Evolutionary conservation across 805 yeast genomes (phyloP), one percentile per base, ranked within the genome.

Genomic region (Myxozyma kluyveri): DNA sequence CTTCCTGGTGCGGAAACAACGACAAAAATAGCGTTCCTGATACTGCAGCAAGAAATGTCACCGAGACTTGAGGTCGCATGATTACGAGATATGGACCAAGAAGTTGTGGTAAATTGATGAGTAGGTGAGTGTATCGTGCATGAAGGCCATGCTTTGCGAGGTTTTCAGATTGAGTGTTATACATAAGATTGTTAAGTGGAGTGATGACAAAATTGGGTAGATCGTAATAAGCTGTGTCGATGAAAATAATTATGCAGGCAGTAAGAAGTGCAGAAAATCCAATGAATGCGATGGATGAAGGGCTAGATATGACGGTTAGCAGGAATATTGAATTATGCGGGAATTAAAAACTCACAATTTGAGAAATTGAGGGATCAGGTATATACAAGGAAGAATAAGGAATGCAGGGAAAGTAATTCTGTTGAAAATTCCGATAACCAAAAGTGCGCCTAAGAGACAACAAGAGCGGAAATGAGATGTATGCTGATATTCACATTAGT

Each of bases 1-100:
- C 73, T 65, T 93, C 99, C 67, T 93, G 99, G 67, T 93, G 99
- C 14, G 95, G 95, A 21, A 88, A 75, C 0, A 80, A 1, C 0
- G 97, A 88, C 24, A 93, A 71, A 2, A 80, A 49, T 0, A 73
- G 3, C 1, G 87, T 24, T 0, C 89, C 95, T 3, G 96, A 81
- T 1, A 79, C 50, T 0, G 83, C 72, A 1, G 90, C 68, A 4
- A 69, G 54, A 39, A 70, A 74, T 9, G 50, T 26, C 36, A 51
- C 41, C 4, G 56, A 60, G 6, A 50, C 21, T 14, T 54, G 42
- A 3, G 59, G 61, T 17, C 76, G 69, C 43, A 79, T 67, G 23
- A 77, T 70, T 1, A 83, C 45, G 1, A 86, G 45, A 3, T 81
- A 74, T 0, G 99, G 98, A 0, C 98, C 99, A 10, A 89, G 43